Percentiles rank a stretch among this genome's conserved stretches.
Evolutionary conservation across 345 rosid genomes (phyloP).

Genomic region (Citrus trifoliata): DNA sequence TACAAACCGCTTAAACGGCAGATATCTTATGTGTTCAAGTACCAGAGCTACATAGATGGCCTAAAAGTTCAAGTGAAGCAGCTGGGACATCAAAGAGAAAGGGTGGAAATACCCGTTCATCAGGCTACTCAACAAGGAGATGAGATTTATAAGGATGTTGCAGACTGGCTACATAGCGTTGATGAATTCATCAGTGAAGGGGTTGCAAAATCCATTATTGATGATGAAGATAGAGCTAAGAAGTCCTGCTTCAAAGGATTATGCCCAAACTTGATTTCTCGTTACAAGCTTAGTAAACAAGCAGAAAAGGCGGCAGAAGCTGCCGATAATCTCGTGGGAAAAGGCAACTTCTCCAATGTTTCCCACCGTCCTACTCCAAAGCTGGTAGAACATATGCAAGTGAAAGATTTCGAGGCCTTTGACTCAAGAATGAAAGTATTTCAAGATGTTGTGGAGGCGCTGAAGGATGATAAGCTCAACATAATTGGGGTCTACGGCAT

Average conservation of each 20-base stretch:
- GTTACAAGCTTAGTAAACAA: not conserved
- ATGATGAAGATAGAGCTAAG: not conserved
- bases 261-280: not conserved
- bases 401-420: not conserved
- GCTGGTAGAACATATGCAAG: too few relatives aligned
- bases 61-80: not conserved
- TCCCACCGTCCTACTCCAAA: too few relatives aligned
- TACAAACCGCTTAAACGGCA: not conserved
- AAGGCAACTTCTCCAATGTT: too few relatives aligned
- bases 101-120: not conserved
- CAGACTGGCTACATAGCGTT: not conserved
- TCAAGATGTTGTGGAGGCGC: not conserved
- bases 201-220: not conserved
- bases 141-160: not conserved
- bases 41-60: slow-evolving; percentile 4
- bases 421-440: not conserved
- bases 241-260: not conserved
- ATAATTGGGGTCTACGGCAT: too few relatives aligned
- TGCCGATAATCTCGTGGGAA: not conserved
- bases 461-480: too few relatives aligned
- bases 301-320: not conserved
- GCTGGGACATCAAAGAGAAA: not conserved
- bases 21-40: not conserved
- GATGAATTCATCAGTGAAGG: not conserved
- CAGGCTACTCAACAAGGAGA: not conserved